Base-by-base conservation (phyloP, 768 basidiomycete species). In the Macrocybe gigantea region DNA sequence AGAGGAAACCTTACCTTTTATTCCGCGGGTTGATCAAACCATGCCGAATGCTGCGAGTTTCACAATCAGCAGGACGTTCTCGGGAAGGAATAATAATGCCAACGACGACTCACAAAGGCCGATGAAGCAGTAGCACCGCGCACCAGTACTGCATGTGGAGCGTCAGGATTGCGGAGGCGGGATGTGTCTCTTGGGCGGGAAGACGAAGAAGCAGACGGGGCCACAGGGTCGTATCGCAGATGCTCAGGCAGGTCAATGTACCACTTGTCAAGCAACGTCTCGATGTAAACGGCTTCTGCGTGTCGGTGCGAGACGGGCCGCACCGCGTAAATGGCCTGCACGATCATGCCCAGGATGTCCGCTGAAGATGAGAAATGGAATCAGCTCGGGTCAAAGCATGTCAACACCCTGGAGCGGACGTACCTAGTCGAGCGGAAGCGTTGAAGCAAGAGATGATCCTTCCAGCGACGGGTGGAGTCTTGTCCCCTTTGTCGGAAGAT, bases 121-220 rank as follows among this genome's bases (percentile, higher is more conserved):
- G 78, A 61, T 90, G 87, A 43, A 90, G 64, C 30, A 91, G 59
- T 32, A 91, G 60, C 15, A 83, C 79, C 8, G 85, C 78, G 58
- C 85, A 87, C 88, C 88, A 91, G 58, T 89, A 90, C 57, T 88
- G 84, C 86, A 90, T 85, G 58, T 90, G 88, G 43, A 91, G 66
- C 36, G 83, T 85, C 48, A 90, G 65, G 22, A 87, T 65, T 87
- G 82, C 4, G 87, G 85, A 1, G 74, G 74, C 5, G 77, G 77
- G 13, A 70, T 60, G 11, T 64, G 60, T 13, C 64, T 63, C 60
- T 65, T 77, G 49, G 62, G 60, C 4, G 22, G 22, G 22, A 22
- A 22, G 22, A 22, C 22, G 22, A 22, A 22, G 22, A 22, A 22
- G 22, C 22, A 22, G 22, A 22, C 22, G 22, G 22, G 10, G 72